Conservation (phyloP, 352 stramenopile genomes). For the Pythium rishiriense region DNA sequence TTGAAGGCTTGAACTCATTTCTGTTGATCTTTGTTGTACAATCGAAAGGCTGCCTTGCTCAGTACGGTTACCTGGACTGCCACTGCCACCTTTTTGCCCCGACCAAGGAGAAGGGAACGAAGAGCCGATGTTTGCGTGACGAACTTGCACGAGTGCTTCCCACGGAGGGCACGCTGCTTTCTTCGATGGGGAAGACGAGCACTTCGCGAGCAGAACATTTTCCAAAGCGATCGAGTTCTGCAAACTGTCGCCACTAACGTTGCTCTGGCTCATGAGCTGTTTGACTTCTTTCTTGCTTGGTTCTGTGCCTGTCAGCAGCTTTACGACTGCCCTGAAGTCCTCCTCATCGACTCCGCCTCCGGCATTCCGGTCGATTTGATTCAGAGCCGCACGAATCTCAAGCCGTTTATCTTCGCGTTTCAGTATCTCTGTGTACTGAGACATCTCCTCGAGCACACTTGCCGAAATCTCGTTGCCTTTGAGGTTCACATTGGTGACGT, state of each 20-base stretch:
- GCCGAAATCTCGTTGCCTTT: conserved; percentile 80
- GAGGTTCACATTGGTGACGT: conserved; percentile 72
- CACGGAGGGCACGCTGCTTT: conserved; percentile 68
- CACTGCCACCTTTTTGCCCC: not conserved
- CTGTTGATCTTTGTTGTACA: not conserved
- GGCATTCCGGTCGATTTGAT: conserved; percentile 70
- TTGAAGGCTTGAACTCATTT: not conserved
- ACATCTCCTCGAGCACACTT: conserved; percentile 58
- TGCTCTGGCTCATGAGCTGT: conserved; percentile 61
- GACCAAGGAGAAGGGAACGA: not conserved
- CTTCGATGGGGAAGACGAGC: conserved; percentile 66
- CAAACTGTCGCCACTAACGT: conserved; percentile 40
- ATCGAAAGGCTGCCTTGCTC: not conserved
- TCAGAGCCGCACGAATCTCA: conserved; percentile 69
- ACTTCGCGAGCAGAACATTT: conserved; percentile 74
- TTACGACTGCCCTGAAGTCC: conserved; percentile 77
- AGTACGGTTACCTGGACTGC: not conserved
- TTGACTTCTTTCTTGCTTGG: conserved; percentile 78
- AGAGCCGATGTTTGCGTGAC: conserved; percentile 48
- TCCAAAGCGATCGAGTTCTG: conserved; percentile 65
- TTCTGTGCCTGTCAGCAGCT: conserved; percentile 67
- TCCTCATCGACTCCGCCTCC: conserved; percentile 67
- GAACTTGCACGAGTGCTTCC: conserved; percentile 74
- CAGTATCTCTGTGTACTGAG: conserved; percentile 75
- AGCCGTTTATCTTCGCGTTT: conserved; percentile 75